Base-by-base conservation (phyloP, 345 rosid genomes). In the Populus pruinosa region DNA sequence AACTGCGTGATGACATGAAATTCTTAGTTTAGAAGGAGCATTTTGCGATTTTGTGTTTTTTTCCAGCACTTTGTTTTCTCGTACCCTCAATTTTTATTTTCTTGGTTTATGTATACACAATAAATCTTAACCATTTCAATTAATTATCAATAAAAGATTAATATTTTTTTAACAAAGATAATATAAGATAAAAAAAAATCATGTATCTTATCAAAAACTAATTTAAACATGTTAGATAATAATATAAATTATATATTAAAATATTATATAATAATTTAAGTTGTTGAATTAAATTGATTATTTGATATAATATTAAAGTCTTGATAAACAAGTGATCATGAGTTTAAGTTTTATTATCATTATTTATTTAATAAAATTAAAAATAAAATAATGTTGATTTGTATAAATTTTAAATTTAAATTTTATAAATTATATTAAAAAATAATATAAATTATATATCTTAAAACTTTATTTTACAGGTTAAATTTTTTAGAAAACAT, bases 381-480 rank as follows among this genome's bases (percentile, higher is more conserved):
- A 0, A 0, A 33, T 0, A 33, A 33, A 0, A 0, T 33, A 33
- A 0, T 33, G 0, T 31, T 2, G 4, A 0, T 4, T 0, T 31
- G 0, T 31, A 31, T 0, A 31, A 31, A 0, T 31, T 31, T 31
- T 4, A 31, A 31, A 0, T 31, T 0, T 31, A 3, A 31, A 31
- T 31, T 31, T 31, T 0, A 31, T 0, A 31, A 3, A 3, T 0
- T 31, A 4, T 31, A 0, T 31, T 31, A 31, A 2, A 31, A 3
- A 31, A 31, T 31, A 31, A 31, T 31, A 31, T 31, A 31, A 31
- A 31, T 31, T 2, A 31, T 31, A 31, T 31, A 31, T 31, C 0
- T 31, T 3, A 0, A 4, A 0, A 33, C 0, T 33, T 33, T 0
- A n/a, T n/a, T n/a, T n/a, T n/a, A n/a, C n/a, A n/a, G n/a, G n/a